Evolutionary conservation across 2,329 filamentous ascomycete genomes (phyloP), one percentile per base, ranked within the genome.

Genomic region (Hypoxylon sp.): DNA sequence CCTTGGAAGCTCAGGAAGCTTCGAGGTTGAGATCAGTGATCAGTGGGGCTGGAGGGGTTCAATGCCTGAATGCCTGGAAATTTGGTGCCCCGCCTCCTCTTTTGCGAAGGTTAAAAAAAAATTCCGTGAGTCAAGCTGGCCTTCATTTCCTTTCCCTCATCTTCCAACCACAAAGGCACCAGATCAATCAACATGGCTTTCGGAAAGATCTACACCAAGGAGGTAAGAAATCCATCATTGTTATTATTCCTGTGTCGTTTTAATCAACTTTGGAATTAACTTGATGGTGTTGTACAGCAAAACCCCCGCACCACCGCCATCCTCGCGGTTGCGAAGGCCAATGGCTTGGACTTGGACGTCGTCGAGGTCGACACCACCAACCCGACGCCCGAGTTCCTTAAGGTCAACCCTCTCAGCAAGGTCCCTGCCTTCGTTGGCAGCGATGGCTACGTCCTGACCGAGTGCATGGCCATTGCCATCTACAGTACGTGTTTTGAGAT

Each of bases 321-420:
- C 82, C 88, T 90, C 80, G 94, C 92, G 75, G 92, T 97, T 78
- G 95, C 95, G 75, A 98, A 99, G 90, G 93, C 93, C 84, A 98
- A 98, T 84, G 89, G 91, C 79, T 88, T 99, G 78, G 93, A 98
- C 71, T 81, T 99, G 74, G 93, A 97, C 82, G 81, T 94, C 71
- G 90, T 95, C 73, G 82, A 91, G 75, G 91, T 89, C 69, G 83
- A 90, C 78, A 84, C 87, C 68, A 80, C 80, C 70, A 89, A 89
- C 75, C 82, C 90, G 72, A 85, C 87, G 71, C 80, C 84, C 70
- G 93, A 97, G 78, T 97, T 97, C 86, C 83, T 89, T 77, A 91
- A 93, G 85, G 79, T 91, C 81, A 96, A 93, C 87, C 88, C 89
- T 76, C 90, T 97, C 69, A 91, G 91, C 83, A 96, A 94, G 87